A percentile compares a stretch with the other conserved stretches of the same genome.
These are phyloP conservation scores for Sugiyamaella sp. DNA, from an alignment of 1,139 yeast species.

Conservation along the genomic window DNA sequence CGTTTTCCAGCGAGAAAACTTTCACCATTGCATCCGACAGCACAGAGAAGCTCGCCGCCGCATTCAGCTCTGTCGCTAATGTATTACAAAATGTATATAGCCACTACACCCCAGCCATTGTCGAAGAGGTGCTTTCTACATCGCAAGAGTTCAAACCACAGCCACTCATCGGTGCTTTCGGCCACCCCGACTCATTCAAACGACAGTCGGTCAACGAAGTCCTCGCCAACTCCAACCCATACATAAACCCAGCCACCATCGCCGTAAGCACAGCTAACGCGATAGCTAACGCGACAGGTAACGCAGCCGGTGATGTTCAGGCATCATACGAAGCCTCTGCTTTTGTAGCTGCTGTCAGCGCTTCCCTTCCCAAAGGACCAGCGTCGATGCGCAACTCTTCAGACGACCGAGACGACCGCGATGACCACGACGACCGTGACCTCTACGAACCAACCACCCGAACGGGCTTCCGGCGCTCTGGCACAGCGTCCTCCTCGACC, in stretches of 20 bases:
- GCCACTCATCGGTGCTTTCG: slow-evolving; percentile 34
- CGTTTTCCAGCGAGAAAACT: slow-evolving; percentile 64
- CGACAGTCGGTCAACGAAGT: slow-evolving; percentile 33
- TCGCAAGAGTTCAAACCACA: slow-evolving; percentile 27
- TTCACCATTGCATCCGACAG: slow-evolving; percentile 55
- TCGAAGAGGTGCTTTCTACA: slow-evolving; percentile 9
- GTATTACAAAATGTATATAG: slow-evolving; percentile 3
- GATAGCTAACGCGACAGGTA: no score
- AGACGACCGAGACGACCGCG: background rate
- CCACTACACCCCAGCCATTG: slow-evolving; percentile 9
- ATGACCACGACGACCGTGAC: slow-evolving; percentile 12
- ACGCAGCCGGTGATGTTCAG: no score
- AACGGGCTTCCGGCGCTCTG: background rate
- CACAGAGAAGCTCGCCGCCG: slow-evolving; percentile 77
- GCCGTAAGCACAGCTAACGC: slow-evolving; percentile 1
- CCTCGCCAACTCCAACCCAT: slow-evolving; percentile 30
- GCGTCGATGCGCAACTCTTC: slow-evolving; percentile 20
- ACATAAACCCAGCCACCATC: slow-evolving; percentile 27
- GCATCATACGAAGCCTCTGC: no score
- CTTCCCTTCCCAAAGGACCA: slow-evolving; percentile 18
- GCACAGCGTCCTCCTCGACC: no score
- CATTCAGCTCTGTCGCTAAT: slow-evolving; percentile 67
- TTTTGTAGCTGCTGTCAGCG: background rate
- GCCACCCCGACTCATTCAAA: slow-evolving; percentile 37
- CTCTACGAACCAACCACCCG: slow-evolving; percentile 5